Conservation (phyloP, 345 rosid species). For the Dipteronia dyeriana region DNA sequence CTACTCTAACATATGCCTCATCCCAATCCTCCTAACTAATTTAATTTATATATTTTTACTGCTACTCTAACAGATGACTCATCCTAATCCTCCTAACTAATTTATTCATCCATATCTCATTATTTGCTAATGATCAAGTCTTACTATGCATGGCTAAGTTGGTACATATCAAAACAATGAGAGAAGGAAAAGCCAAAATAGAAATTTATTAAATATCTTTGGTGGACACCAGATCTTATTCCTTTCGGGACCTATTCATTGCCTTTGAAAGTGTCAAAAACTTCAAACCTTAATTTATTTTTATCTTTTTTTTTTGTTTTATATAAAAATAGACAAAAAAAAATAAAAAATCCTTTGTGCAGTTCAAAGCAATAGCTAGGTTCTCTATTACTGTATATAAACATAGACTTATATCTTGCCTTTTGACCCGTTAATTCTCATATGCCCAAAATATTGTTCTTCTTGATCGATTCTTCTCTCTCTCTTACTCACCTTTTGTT, state of each 20-base stretch:
- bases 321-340: not conserved
- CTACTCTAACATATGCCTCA: no score
- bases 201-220: not conserved
- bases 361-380: not conserved
- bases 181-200: not conserved
- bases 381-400: not conserved
- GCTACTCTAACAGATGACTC: no score
- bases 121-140: no score
- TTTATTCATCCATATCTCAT: no score
- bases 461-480: not conserved
- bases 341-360: not conserved
- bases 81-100: no score
- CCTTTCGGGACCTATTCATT: slow-evolving; percentile 20
- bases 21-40: no score
- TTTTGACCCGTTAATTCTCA: slow-evolving; percentile 20
- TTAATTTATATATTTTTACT: no score
- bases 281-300: not conserved
- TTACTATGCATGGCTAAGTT: no score
- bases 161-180: no score
- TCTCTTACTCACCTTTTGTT: not conserved
- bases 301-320: not conserved
- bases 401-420: not conserved
- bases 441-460: not conserved
- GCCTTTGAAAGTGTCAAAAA: slow-evolving; percentile 31
- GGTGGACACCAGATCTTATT: not conserved